Evolutionary conservation across 768 basidiomycete species (phyloP), one percentile per base, ranked within the genome.

Genomic region (Pisolithus tinctorius): DNA sequence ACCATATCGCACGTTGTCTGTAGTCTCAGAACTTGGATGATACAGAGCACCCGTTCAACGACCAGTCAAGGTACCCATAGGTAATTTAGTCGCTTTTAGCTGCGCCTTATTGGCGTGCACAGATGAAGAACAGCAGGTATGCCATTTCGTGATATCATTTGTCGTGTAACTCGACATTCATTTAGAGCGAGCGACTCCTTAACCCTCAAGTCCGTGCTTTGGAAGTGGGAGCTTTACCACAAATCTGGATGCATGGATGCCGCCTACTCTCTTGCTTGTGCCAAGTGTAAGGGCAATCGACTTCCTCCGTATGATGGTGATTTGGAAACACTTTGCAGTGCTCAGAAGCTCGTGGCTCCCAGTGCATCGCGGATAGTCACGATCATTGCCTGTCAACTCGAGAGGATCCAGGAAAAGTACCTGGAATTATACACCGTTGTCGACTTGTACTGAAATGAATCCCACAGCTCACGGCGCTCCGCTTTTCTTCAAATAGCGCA

Each of bases 21-120:
- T 34, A 41, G 34, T 49, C 50, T 50, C 36, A 54, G 46, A 27
- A 1, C 11, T 34, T 34, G 34, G 47, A 26, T 14, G 27, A 4
- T 36, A 3, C 53, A 89, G 86, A 43, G 69, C 81, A 11, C 65
- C 74, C 2, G 72, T 74, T 2, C 71, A 76, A 41, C 79, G 89
- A 8, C 81, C 86, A 16, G 81, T 92, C 0, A 74, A 76, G 55
- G 61, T 92, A 8, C 88, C 90, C 1, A 58, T 88, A n/a, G 89
- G 87, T 4, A 61, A 71, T 37, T 58, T 90, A 16, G 71, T 77
- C 11, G 73, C 75, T 41, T 75, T 90, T 30, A 71, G 74, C 25
- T 61, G 70, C 25, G 72, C 76, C 8, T 69, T 91, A 16, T 58
- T 82, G 60, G 68, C 61, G 64, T 80, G 67, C 39, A 72, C 74